Percentiles rank a stretch among this genome's conserved stretches.
These are phyloP conservation scores for Wickerhamomyces sp. DNA, from an alignment of 1,139 yeast species.

Conservation along the genomic window DNA sequence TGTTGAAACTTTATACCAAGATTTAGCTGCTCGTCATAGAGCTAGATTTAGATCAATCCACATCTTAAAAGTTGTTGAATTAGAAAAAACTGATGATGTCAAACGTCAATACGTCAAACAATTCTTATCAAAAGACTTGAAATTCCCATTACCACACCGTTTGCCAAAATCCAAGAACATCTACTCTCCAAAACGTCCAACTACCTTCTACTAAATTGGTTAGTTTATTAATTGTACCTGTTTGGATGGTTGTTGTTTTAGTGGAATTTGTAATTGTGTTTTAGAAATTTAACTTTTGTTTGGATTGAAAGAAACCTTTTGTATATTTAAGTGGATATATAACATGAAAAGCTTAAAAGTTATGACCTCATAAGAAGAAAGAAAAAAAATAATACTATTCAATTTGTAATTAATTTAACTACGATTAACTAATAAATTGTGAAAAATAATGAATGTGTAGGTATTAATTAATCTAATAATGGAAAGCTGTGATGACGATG, in stretches of 20 bases:
- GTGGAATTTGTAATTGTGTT: too few species aligned
- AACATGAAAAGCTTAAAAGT: conserved; percentile 8
- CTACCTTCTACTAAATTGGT: conserved; percentile 80
- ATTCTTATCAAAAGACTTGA: conserved; percentile 92
- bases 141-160: conserved; percentile 99
- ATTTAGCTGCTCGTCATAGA: conserved; percentile 99
- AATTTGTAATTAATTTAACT: background rate
- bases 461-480: too few species aligned
- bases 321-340: conserved; percentile 20
- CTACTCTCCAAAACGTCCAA: conserved; percentile 90
- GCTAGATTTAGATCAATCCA: conserved; percentile 99
- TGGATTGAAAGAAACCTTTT: conserved; percentile 7
- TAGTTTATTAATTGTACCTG: conserved; percentile 1
- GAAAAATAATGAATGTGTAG: too few species aligned
- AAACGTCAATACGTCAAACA: conserved; percentile 99
- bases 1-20: conserved; percentile 98
- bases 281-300: conserved; percentile 2
- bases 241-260: background rate
- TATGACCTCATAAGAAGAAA: background rate
- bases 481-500: conserved; percentile 35
- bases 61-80: conserved; percentile 97
- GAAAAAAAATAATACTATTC: conserved; percentile 2
- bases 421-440: too few species aligned
- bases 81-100: conserved; percentile 95
- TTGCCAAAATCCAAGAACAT: conserved; percentile 85